These are phyloP conservation scores for Colletotrichum scovillei DNA, from an alignment of 2,329 filamentous ascomycete genomes.

Conservation along the genomic window DNA sequence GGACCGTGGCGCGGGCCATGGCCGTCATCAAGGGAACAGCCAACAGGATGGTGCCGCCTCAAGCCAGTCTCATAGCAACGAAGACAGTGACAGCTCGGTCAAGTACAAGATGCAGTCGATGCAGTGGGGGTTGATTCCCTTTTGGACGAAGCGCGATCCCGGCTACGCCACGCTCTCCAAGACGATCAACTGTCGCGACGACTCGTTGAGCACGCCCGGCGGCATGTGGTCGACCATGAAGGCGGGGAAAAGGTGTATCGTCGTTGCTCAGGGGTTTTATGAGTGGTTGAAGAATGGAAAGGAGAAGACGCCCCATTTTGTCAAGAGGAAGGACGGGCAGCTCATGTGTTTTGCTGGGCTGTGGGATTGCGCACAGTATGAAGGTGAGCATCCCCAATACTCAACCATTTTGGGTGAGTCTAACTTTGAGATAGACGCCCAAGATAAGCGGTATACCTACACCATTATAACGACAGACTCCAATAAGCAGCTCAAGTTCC, in stretches of 20 bases:
- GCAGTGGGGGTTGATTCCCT: constrained; percentile 96
- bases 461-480: constrained; percentile 93
- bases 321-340: constrained; percentile 83
- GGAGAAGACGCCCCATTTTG: constrained; percentile 86
- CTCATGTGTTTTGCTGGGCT: constrained; percentile 91
- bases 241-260: constrained; percentile 85
- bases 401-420: neutral
- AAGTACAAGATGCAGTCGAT: constrained; percentile 89
- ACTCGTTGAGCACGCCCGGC: constrained; percentile 79
- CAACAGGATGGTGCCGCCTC: neutral
- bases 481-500: constrained; percentile 83
- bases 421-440: constrained; percentile 54
- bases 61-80: constrained; percentile 38
- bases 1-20: constrained; percentile 65
- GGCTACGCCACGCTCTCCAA: constrained; percentile 82
- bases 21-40: constrained; percentile 38
- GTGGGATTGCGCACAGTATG: constrained; percentile 88
- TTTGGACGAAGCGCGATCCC: constrained; percentile 89
- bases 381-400: constrained; percentile 61
- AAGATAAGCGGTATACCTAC: constrained; percentile 85
- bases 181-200: constrained; percentile 95
- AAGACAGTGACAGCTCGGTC: constrained; percentile 43
- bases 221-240: constrained; percentile 97
- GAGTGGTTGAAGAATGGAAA: constrained; percentile 92
- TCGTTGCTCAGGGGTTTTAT: constrained; percentile 93